Evolutionary conservation across 2,329 filamentous ascomycete genomes (phyloP), one percentile per base, ranked within the genome.

Genomic region (Exophiala alcalophila): DNA sequence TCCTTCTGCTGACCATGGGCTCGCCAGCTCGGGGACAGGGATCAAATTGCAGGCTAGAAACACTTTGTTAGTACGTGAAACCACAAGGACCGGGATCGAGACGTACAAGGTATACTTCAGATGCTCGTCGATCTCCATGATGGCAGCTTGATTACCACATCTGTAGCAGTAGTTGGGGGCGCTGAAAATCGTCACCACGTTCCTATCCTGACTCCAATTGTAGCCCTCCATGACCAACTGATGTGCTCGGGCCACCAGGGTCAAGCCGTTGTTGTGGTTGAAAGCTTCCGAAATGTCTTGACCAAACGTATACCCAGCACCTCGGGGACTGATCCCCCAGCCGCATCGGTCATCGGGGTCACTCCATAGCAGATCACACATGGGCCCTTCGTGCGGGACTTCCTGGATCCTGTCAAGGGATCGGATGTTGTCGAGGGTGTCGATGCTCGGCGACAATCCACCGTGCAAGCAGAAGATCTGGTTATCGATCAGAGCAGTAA

Each of bases 41-140:
- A 65, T 98, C 92, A 68, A 97, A 98, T 83, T 98, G 92, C 70
- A 98, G 73, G 84, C 92, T 98, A 60, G 14, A 46, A 19, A 39
- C 7, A 30, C 21, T 34, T 18, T 32, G 48, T 40, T 29, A 39
- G 38, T 28, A 39, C n/a, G 20, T 26, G 40, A 23, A 19, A 14
- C 9, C 14, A 16, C 23, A 26, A 24, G 33, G 15, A 66, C 55
- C 68, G 61, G 50, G 8, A 16, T 26, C n/a, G 28, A 31, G 21
- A 82, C 89, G 69, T 78, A 96, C 91, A 98, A 97, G 62, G 92
- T 97, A 71, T 97, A 98, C 76, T 98, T 97, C 64, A 98, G 73
- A 67, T 97, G 90, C 72, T 98, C 92, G 57, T 97, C 92, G 67
- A 98, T 98, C 71, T 97, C 92, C 92, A 98, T 98, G 67, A 98